Percentiles rank a stretch among this genome's conserved stretches.
Conservation (phyloP, 495 filamentous ascomycete species). For the Penicillium flavigenum region DNA sequence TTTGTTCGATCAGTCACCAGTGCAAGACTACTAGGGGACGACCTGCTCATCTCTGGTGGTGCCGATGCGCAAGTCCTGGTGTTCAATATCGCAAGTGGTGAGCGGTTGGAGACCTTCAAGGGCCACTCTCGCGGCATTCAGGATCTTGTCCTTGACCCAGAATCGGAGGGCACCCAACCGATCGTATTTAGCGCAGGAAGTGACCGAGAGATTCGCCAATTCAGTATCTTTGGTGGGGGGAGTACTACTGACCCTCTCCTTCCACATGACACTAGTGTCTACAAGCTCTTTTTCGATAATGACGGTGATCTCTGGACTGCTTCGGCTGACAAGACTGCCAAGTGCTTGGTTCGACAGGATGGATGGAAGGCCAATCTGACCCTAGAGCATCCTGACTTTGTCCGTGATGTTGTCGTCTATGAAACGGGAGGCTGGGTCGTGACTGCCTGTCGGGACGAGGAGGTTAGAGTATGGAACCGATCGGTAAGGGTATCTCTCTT, state of each 20-base stretch:
- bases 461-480: constrained; percentile 85
- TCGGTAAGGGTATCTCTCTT: constrained; percentile 40
- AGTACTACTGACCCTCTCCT: constrained; percentile 60
- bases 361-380: constrained; percentile 68
- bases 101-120: constrained; percentile 68
- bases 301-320: constrained; percentile 87
- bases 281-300: constrained; percentile 70
- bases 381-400: constrained; percentile 82
- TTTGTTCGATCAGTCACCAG: constrained; percentile 78
- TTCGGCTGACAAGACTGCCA: constrained; percentile 79
- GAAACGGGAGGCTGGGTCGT: constrained; percentile 76
- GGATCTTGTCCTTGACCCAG: constrained; percentile 70
- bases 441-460: constrained; percentile 87
- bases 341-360: constrained; percentile 65
- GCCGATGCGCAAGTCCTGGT: constrained; percentile 84
- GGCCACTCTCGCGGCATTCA: constrained; percentile 79
- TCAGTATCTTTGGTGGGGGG: constrained; percentile 43
- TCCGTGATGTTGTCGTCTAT: constrained; percentile 73
- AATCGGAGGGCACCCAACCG: constrained; percentile 40
- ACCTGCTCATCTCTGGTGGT: constrained; percentile 78
- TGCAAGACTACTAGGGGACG: constrained; percentile 52
- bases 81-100: constrained; percentile 69
- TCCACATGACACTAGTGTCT: constrained; percentile 87
- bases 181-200: constrained; percentile 76
- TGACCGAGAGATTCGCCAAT: constrained; percentile 78